These are phyloP conservation scores for Panaeolus cyanescens DNA, from an alignment of 768 basidiomycete genomes.

Conservation along the genomic window DNA sequence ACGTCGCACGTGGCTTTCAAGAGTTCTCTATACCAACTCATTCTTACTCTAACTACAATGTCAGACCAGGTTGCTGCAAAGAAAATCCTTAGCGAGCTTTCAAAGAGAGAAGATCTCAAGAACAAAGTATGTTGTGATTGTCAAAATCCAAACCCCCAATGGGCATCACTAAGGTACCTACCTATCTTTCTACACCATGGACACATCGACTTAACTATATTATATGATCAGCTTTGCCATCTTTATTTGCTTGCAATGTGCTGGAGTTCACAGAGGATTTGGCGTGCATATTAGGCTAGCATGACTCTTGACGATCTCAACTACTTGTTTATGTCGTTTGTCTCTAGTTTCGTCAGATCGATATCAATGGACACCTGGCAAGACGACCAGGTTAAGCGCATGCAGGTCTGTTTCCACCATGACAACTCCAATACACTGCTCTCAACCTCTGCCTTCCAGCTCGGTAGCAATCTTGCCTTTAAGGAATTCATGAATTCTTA, in stretches of 20 bases:
- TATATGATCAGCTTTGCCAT: slow-evolving; percentile 64
- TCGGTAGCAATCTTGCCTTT: slow-evolving; percentile 89
- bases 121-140: slow-evolving; percentile 88
- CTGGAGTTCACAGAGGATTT: slow-evolving; percentile 83
- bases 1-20: no score
- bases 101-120: slow-evolving; percentile 66
- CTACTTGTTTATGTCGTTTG: slow-evolving; percentile 21
- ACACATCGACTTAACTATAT: slow-evolving; percentile 6
- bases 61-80: slow-evolving; percentile 67
- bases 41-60: no score
- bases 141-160: slow-evolving; percentile 89
- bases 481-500: slow-evolving; percentile 77
- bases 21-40: background rate
- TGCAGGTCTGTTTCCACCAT: slow-evolving; percentile 64
- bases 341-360: slow-evolving; percentile 80
- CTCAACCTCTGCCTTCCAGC: slow-evolving; percentile 38
- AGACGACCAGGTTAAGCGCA: slow-evolving; percentile 81
- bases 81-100: slow-evolving; percentile 73
- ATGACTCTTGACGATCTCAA: slow-evolving; percentile 15
- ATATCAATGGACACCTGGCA: slow-evolving; percentile 98
- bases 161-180: slow-evolving; percentile 80
- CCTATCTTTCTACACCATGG: background rate
- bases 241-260: slow-evolving; percentile 91
- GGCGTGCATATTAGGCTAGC: slow-evolving; percentile 88
- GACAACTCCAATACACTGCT: slow-evolving; percentile 5